Evolutionary conservation across 2,329 filamentous ascomycete species (phyloP).

Genomic region (Pseudogymnoascus sp.): DNA sequence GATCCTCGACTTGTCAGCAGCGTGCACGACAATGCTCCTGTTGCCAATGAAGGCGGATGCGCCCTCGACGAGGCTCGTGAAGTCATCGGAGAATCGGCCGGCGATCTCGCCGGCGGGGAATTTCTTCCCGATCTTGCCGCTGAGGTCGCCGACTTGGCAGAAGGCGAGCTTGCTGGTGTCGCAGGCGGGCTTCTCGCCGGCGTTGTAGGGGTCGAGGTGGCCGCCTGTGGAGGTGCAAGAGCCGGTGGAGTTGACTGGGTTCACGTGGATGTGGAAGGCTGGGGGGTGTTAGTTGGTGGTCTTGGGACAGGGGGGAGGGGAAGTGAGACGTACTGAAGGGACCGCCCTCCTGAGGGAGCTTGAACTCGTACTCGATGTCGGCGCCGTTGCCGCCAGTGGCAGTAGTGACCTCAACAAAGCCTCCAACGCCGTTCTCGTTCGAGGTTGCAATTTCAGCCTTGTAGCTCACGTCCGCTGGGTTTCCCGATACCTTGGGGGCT

Average conservation of each 20-base stretch:
- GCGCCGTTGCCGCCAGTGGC: slow-evolving; percentile 45
- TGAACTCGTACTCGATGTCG: slow-evolving; percentile 42
- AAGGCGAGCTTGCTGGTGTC: slow-evolving; percentile 48
- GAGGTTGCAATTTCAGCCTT: background rate
- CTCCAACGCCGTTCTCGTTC: slow-evolving; percentile 35
- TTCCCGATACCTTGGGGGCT: background rate
- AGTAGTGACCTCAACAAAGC: slow-evolving; percentile 43
- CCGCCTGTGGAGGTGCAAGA: slow-evolving; percentile 63
- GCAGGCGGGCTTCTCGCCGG: slow-evolving; percentile 50
- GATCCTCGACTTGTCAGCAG: slow-evolving; percentile 55
- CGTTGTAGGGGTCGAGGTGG: slow-evolving; percentile 61
- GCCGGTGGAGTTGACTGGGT: slow-evolving; percentile 55
- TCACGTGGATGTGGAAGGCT: slow-evolving; percentile 69
- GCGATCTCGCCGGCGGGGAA: background rate
- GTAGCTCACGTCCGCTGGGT: background rate
- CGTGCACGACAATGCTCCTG: slow-evolving; percentile 58
- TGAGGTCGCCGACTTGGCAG: slow-evolving; percentile 71
- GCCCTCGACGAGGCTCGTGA: slow-evolving; percentile 45
- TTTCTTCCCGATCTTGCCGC: slow-evolving; percentile 58
- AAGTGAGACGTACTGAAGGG: slow-evolving; percentile 36
- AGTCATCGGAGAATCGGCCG: slow-evolving; percentile 40
- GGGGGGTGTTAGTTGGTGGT: background rate
- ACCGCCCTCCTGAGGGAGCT: slow-evolving; percentile 49
- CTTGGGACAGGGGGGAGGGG: background rate
- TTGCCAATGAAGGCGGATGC: slow-evolving; percentile 55